Evolutionary conservation across 2,329 filamentous ascomycete genomes (phyloP).

Genomic region (Lecanicillium sp.): DNA sequence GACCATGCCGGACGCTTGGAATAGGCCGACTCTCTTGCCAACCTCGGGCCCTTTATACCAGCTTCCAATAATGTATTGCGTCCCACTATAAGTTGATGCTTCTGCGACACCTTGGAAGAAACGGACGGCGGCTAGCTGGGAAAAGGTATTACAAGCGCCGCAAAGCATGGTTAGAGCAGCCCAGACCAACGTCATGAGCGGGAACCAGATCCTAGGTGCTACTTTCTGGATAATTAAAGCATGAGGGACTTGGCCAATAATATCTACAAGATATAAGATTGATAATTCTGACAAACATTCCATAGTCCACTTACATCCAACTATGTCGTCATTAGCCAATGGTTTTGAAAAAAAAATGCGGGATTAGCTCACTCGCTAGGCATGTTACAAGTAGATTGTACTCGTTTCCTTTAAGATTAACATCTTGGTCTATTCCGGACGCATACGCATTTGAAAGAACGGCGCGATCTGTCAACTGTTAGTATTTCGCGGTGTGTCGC

Average conservation of each 20-base stretch:
- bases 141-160: slow-evolving; percentile 14
- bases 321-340: not conserved
- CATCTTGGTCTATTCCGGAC: slow-evolving; percentile 32
- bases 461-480: slow-evolving; percentile 8
- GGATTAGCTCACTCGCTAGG: slow-evolving; percentile 8
- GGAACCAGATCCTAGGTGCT: slow-evolving; percentile 39
- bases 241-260: slow-evolving; percentile 34
- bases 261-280: slow-evolving; percentile 6
- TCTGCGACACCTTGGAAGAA: slow-evolving; percentile 18
- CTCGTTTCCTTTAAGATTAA: slow-evolving; percentile 32
- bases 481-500: not conserved
- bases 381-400: slow-evolving; percentile 17
- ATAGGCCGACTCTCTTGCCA: slow-evolving; percentile 49
- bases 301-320: no score
- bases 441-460: slow-evolving; percentile 32
- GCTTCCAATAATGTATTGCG: slow-evolving; percentile 26
- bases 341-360: not conserved
- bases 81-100: slow-evolving; percentile 19
- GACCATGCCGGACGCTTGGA: slow-evolving; percentile 46
- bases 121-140: slow-evolving; percentile 17
- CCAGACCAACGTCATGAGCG: slow-evolving; percentile 39
- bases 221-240: slow-evolving; percentile 40
- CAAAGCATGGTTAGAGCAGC: slow-evolving; percentile 31
- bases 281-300: no score
- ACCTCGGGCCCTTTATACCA: slow-evolving; percentile 49